Conservation (phyloP, 2,329 filamentous ascomycete genomes). For the Epichloe baconii region DNA sequence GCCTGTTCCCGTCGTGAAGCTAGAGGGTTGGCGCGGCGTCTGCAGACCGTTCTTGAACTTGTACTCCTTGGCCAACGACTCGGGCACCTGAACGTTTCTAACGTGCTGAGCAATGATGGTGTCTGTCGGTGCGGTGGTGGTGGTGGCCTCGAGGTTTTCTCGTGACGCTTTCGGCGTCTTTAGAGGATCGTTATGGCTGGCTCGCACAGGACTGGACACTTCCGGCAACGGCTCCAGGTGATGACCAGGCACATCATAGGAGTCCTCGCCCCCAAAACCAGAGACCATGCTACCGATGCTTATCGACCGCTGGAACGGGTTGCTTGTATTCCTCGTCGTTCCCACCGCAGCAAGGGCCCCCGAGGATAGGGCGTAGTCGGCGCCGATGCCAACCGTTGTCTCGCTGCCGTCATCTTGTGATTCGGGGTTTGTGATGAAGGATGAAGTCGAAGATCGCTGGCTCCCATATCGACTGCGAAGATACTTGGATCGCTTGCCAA, state of each 20-base stretch:
- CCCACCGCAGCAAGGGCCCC: constrained; percentile 55
- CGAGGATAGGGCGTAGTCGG: constrained; percentile 72
- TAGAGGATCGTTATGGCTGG: constrained; percentile 33
- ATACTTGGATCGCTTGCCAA: constrained; percentile 38
- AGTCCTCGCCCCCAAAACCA: constrained; percentile 43
- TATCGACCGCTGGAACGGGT: constrained; percentile 57
- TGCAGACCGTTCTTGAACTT: constrained; percentile 56
- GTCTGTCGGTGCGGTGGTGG: constrained; percentile 54
- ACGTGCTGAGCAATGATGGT: constrained; percentile 82
- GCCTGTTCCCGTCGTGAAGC: constrained; percentile 24
- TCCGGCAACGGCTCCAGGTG: constrained; percentile 39
- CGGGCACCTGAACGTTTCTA: constrained; percentile 79
- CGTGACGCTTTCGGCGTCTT: constrained; percentile 56
- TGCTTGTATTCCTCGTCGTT: constrained; percentile 36
- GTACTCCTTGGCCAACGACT: constrained; percentile 77
- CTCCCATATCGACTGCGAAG: constrained; percentile 44
- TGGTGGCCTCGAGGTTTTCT: constrained; percentile 29
- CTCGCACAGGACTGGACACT: constrained; percentile 27
- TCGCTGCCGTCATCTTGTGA: constrained; percentile 55
- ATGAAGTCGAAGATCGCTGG: constrained; percentile 48
- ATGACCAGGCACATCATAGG: constrained; percentile 28
- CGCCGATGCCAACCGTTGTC: constrained; percentile 50
- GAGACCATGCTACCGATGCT: constrained; percentile 87
- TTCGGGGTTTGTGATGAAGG: constrained; percentile 41
- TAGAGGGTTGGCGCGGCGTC: constrained; percentile 42